Percentiles rank a stretch among this genome's conserved stretches.
These are phyloP conservation scores for Calonectria ilicicola DNA, from an alignment of 2,329 filamentous ascomycete species.

Conservation along the genomic window DNA sequence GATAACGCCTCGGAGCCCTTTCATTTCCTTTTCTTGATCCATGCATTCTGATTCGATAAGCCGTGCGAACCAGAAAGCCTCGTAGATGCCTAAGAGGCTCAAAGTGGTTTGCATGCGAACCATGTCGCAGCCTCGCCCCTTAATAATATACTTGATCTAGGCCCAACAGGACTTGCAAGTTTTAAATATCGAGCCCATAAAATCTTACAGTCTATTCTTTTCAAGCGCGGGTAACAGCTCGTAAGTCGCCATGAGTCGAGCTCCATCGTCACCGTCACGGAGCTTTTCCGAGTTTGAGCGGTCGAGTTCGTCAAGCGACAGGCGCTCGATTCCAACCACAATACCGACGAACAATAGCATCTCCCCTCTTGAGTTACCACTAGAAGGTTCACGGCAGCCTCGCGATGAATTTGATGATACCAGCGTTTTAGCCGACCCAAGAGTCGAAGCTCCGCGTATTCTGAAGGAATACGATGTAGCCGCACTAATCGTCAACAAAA, in stretches of 20 bases:
- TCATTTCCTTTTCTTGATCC: too few relatives aligned
- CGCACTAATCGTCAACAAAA: background rate
- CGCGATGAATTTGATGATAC: background rate
- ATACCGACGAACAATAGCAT: background rate
- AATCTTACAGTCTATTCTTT: too few relatives aligned
- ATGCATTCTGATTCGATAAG: too few relatives aligned
- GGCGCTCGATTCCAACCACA: background rate
- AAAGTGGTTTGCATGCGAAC: background rate
- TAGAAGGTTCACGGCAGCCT: background rate
- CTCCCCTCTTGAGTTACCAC: background rate
- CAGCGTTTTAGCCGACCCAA: background rate
- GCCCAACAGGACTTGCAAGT: too few relatives aligned
- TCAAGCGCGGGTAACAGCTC: too few relatives aligned
- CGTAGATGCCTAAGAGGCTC: background rate
- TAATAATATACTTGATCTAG: background rate
- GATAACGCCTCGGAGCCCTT: too few relatives aligned
- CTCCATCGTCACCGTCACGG: background rate
- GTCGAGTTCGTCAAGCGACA: background rate
- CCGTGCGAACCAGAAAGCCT: background rate
- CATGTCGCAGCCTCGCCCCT: background rate
- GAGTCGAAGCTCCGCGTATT: background rate
- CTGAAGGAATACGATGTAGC: background rate
- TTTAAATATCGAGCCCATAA: background rate
- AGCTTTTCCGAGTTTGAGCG: background rate
- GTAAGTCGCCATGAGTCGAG: too few relatives aligned